Evolutionary conservation across 805 yeast genomes (phyloP).

Genomic region (Dipodascopsis tothii): DNA sequence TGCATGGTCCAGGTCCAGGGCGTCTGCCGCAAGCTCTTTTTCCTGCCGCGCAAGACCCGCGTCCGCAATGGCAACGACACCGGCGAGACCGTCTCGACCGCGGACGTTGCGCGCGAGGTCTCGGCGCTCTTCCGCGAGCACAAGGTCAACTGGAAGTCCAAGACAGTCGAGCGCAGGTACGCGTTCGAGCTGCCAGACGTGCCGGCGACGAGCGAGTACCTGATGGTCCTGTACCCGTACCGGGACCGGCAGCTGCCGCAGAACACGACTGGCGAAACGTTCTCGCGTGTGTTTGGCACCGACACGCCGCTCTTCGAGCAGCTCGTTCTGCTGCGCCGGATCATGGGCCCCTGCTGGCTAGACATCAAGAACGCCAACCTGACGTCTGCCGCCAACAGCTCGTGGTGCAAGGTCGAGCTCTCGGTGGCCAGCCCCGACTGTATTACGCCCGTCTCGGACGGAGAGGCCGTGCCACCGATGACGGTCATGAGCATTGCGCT

Average conservation of each 20-base stretch:
- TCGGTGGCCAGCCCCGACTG: constrained; percentile 36
- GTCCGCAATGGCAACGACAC: constrained; percentile 34
- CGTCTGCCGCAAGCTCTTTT: constrained; percentile 57
- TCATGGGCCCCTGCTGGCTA: constrained; percentile 98
- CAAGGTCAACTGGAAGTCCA: constrained; percentile 60
- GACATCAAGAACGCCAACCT: constrained; percentile 62
- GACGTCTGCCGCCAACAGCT: constrained; percentile 43
- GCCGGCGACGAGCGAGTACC: constrained; percentile 72
- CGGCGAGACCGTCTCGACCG: constrained; percentile 39
- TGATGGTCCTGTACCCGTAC: constrained; percentile 70
- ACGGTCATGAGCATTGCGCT: constrained; percentile 68
- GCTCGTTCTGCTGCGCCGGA: constrained; percentile 69
- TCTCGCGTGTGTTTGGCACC: constrained; percentile 72
- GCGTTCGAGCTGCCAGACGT: constrained; percentile 80
- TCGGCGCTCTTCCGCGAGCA: constrained; percentile 55
- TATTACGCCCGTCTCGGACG: constrained; percentile 42
- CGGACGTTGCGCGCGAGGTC: constrained; percentile 73
- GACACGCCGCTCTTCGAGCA: constrained; percentile 70
- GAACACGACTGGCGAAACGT: constrained; percentile 67
- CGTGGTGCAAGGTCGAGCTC: constrained; percentile 78
- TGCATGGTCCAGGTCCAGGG: constrained; percentile 70
- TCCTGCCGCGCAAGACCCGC: neutral
- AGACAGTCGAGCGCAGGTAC: constrained; percentile 66
- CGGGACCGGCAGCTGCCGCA: constrained; percentile 43
- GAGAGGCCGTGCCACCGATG: constrained; percentile 53